phyloP scores from a whole-genome alignment of 176 grass and related monocot species.

The Tillandsia fasciculata region DNA sequence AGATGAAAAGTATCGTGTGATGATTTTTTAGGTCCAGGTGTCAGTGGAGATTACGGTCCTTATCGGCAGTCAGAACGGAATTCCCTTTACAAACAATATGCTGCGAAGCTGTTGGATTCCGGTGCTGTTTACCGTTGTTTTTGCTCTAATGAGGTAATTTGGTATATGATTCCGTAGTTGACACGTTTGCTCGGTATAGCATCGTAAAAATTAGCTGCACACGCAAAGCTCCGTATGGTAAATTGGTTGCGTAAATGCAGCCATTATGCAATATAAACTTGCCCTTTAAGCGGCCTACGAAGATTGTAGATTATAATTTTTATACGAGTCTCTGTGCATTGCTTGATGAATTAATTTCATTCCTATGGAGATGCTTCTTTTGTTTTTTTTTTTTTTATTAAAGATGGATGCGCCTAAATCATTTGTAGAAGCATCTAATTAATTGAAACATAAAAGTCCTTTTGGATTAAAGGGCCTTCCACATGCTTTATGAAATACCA shows the following conservation, averaged over 20 bases:
- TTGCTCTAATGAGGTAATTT: slow-evolving; percentile 71
- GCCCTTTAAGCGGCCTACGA: too few relatives aligned
- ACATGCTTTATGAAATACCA: too few relatives aligned
- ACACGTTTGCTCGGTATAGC: background rate
- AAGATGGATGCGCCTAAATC: too few relatives aligned
- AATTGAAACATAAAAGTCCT: too few relatives aligned
- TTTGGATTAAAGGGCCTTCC: too few relatives aligned
- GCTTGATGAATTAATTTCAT: too few relatives aligned
- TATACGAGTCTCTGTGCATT: background rate
- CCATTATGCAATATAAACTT: too few relatives aligned
- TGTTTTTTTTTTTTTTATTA: background rate
- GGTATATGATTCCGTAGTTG: background rate
- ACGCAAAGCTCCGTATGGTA: background rate
- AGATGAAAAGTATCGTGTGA: background rate
- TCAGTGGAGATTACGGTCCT: slow-evolving; percentile 76
- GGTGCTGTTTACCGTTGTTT: slow-evolving; percentile 89
- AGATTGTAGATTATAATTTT: background rate
- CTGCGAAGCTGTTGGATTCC: slow-evolving; percentile 61
- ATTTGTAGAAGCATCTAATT: too few relatives aligned
- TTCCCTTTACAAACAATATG: slow-evolving; percentile 72
- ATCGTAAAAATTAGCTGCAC: background rate
- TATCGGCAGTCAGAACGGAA: slow-evolving; percentile 93
- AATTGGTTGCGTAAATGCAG: too few relatives aligned
- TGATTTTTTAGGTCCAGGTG: slow-evolving; percentile 42
- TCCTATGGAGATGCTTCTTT: background rate